phyloP scores from a whole-genome alignment of 441 rosid species.

The Corymbia citriodora region DNA sequence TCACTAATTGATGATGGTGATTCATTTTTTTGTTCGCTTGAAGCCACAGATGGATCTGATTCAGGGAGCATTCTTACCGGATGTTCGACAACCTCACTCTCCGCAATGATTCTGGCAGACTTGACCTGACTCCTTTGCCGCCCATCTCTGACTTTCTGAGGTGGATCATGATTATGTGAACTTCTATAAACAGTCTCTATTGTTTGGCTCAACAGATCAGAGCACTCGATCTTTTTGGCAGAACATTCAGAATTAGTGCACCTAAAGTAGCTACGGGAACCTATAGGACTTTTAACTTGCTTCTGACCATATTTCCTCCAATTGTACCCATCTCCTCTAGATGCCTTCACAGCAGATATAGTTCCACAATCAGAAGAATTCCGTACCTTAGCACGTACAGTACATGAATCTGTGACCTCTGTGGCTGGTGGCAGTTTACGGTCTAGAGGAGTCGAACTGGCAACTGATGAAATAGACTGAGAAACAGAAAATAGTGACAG shows the following conservation, averaged over 20 bases:
- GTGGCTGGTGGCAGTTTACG: conserved; percentile 9
- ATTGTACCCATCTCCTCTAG: conserved; percentile 74
- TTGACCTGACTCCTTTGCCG: conserved; percentile 41
- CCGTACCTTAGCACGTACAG: conserved; percentile 17
- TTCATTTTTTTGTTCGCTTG: conserved; percentile 39
- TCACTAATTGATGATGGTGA: conserved; percentile 19
- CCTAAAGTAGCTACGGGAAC: conserved; percentile 90
- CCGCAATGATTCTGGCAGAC: conserved; percentile 23
- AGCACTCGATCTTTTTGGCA: conserved; percentile 86
- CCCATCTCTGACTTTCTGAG: conserved; percentile 36
- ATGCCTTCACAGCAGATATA: conserved; percentile 27
- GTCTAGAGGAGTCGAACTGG: conserved; percentile 38
- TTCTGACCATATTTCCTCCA: conserved; percentile 99
- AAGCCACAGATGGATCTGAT: conserved; percentile 41
- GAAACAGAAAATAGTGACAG: conserved; percentile 49
- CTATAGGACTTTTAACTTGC: conserved; percentile 91
- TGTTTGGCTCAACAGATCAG: conserved; percentile 59
- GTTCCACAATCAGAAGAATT: conserved; percentile 17
- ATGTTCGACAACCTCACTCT: conserved; percentile 25
- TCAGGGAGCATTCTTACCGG: conserved; percentile 15
- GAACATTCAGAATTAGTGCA: conserved; percentile 71
- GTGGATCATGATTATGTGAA: conserved; percentile 86
- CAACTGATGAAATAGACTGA: conserved; percentile 38
- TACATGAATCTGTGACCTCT: conserved; percentile 24
- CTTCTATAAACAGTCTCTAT: conserved; percentile 81